A percentile compares a stretch with the other conserved stretches of the same genome.
These are phyloP conservation scores for Solanum arcanum DNA, from an alignment of 257 asterid species.

Conservation along the genomic window DNA sequence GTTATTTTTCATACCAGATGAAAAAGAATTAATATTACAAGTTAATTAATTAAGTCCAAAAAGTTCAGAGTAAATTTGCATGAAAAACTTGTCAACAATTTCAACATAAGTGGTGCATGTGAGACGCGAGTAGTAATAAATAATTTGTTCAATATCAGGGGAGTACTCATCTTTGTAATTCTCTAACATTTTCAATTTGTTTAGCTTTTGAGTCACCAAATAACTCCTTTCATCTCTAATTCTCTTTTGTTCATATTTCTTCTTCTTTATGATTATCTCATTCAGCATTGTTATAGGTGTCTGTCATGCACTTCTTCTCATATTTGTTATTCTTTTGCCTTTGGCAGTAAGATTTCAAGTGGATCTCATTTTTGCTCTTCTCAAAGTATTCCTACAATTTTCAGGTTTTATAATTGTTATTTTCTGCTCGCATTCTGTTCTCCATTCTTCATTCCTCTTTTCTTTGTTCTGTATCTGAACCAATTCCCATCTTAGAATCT, in stretches of 20 bases:
- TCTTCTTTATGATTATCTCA: slow-evolving; percentile 4
- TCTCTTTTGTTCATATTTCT: not conserved
- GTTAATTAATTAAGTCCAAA: not conserved
- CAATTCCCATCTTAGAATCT: too few relatives aligned
- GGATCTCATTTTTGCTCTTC: too few relatives aligned
- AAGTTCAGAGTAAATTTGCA: slow-evolving; percentile 29
- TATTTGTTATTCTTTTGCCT: too few relatives aligned
- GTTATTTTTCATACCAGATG: not conserved
- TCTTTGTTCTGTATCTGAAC: too few relatives aligned
- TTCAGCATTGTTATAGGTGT: too few relatives aligned
- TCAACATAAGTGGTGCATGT: slow-evolving; percentile 40
- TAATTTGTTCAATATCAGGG: slow-evolving; percentile 22
- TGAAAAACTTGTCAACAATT: slow-evolving; percentile 42
- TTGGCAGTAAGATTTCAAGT: too few relatives aligned
- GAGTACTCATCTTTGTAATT: slow-evolving; percentile 12
- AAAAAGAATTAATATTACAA: not conserved
- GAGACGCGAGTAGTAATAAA: slow-evolving; percentile 22
- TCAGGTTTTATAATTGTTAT: too few relatives aligned
- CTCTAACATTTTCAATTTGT: slow-evolving; percentile 28
- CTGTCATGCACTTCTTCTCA: too few relatives aligned
- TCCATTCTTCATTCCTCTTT: too few relatives aligned
- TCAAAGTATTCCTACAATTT: too few relatives aligned
- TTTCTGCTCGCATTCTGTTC: too few relatives aligned
- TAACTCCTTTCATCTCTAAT: slow-evolving; percentile 1
- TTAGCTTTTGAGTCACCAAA: slow-evolving; percentile 16